Base-by-base conservation (phyloP, 2,329 filamentous ascomycete species). In the Aspergillus clavatus region DNA sequence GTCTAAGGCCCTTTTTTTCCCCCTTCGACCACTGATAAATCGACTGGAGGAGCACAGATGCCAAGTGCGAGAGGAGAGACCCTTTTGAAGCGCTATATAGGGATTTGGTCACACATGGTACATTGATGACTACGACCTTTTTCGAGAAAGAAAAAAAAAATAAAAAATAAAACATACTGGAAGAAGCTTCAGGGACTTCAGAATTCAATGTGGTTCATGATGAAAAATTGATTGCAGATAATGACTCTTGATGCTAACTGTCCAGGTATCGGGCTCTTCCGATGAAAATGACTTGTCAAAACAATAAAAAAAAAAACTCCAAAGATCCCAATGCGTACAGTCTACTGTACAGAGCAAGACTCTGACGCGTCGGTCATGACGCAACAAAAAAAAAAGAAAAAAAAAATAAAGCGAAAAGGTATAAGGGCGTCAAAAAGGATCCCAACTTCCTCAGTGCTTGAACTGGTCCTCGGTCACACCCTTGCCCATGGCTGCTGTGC, bases 381-480 rank as follows among this genome's bases (percentile, higher is more conserved):
- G n/a, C n/a, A n/a, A n/a, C n/a, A 38, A 16, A 16, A 29, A 11
- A 12, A 21, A 36, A 28, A 41, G 8, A 47, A 28, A 42, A 28
- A 40, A 31, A 22, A 45, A 37, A 11, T 22, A 48, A 27, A 31
- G 21, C 11, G 18, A 21, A 10, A 37, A 7, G 14, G 19, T 38
- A n/a, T n/a, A n/a, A n/a, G n/a, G n/a, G n/a, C n/a, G n/a, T n/a
- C n/a, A n/a, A n/a, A n/a, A n/a, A n/a, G n/a, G n/a, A 18, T 35
- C 16, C 18, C 16, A 21, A 14, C 36, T 7, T 18, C 47, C 40
- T 63, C 52, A 71, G 41, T 57, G 48, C 61, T 89, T 84, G 70
- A 98, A 98, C 73, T 98, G 93, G 62, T 96, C 90, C 76, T 98
- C 93, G 1, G 93, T 98, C 47, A 98, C 93, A 48, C 93, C 93